Base-by-base conservation (phyloP, 106 monocot genomes). In the Dendrobium chrysotoxum region DNA sequence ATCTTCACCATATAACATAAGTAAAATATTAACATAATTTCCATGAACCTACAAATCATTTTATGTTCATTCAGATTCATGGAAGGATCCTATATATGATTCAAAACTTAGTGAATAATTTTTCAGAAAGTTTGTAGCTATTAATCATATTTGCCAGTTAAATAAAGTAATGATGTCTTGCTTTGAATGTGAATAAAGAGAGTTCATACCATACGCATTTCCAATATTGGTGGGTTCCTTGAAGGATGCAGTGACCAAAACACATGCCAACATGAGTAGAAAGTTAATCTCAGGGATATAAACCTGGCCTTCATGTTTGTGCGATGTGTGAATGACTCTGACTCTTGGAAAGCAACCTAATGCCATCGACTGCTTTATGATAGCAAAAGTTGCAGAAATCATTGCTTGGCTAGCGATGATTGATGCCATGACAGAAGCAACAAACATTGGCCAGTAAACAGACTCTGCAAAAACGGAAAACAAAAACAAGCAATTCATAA, bases 221-320 rank as follows among this genome's bases (percentile, higher is more conserved):
- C 83, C 90, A 25, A 90, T 85, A n/a, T 66, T 87, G 20, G 85
- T 81, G 21, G 90, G 85, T 10, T 85, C 85, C 58, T 85, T 85
- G 83, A 90, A 90, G 40, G 79, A 40, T 42, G 87, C 87, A 10
- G 90, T 90, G 31, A 90, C 87, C 5, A 85, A 9, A 45, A 87
- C 79, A 50, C 90, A 87, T 20, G 90, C 90, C 4, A 90, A 20
- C 83, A 87, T 80, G 54, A 90, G 85, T 53, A 87, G 80, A 71
- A 87, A 87, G 67, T 88, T 90, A 61, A 90, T 86, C 83, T 90
- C 90, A 4, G 88, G 90, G 58, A 90, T 90, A 44, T 84, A 90
- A 25, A 90, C 84, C 31, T 90, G 90, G 2, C 90, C 90, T 80
- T 88, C 88, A 40, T 90, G 88, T 76, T 88, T 86, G 79, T 79